These are phyloP conservation scores for Aureobasidium sp. DNA, from an alignment of 2,329 filamentous ascomycete species.

Conservation along the genomic window DNA sequence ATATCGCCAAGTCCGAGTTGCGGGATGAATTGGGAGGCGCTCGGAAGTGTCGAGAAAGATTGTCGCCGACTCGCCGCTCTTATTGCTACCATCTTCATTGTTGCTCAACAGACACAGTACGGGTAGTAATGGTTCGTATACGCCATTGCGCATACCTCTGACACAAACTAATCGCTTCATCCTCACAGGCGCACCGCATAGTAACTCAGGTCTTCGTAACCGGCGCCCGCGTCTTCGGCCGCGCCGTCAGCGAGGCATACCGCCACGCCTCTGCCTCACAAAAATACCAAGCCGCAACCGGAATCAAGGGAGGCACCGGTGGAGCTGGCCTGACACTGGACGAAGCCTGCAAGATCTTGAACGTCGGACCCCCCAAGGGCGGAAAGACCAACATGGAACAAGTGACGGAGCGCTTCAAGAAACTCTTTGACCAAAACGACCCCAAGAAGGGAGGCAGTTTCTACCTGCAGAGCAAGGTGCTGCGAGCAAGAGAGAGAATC, in stretches of 20 bases:
- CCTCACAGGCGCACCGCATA: conserved; percentile 75
- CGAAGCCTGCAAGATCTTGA: conserved; percentile 94
- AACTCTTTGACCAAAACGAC: conserved; percentile 88
- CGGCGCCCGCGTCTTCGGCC: conserved; percentile 83
- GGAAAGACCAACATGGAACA: conserved; percentile 72
- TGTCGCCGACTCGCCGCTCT: conserved; percentile 8
- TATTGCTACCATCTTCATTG: neutral
- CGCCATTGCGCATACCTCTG: neutral
- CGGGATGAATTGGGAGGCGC: neutral
- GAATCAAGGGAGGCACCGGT: conserved; percentile 45
- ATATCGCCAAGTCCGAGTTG: neutral
- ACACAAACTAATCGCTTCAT: neutral
- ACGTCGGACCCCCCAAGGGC: conserved; percentile 79
- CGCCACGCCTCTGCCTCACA: conserved; percentile 73
- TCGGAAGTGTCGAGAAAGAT: conserved; percentile 14
- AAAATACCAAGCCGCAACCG: conserved; percentile 29
- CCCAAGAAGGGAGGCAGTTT: conserved; percentile 95
- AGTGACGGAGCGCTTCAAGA: conserved; percentile 84
- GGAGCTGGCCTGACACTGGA: conserved; percentile 78
- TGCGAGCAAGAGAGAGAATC: conserved; percentile 84
- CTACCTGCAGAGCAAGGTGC: conserved; percentile 94
- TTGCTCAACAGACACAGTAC: neutral
- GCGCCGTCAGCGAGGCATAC: conserved; percentile 90
- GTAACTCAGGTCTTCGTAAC: conserved; percentile 89
- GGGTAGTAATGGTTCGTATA: neutral